Percentiles rank a stretch among this genome's conserved stretches.
Conservation (phyloP, 306 rosid species). For the Begonia masoniana region DNA sequence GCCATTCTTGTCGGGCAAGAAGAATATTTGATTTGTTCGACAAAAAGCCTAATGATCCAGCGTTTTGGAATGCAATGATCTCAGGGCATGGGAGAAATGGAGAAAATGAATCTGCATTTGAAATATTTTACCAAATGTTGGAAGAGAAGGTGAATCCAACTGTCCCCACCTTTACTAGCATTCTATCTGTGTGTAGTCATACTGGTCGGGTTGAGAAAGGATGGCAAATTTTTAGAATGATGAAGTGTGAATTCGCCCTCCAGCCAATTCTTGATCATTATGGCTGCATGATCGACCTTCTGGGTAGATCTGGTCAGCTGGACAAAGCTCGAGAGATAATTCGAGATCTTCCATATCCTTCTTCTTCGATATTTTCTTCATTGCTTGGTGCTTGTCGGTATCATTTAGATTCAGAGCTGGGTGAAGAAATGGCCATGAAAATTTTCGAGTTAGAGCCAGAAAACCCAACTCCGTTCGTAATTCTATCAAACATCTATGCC, state of each 20-base stretch:
- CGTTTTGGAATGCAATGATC: slow-evolving; percentile 72
- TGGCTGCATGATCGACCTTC: slow-evolving; percentile 55
- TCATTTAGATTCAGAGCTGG: slow-evolving; percentile 40
- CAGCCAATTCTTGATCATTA: slow-evolving; percentile 46
- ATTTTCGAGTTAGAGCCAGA: slow-evolving; percentile 49
- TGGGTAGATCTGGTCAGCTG: slow-evolving; percentile 55
- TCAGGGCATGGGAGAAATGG: slow-evolving; percentile 69
- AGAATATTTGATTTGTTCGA: slow-evolving; percentile 34
- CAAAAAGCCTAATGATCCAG: slow-evolving; percentile 44
- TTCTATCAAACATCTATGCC: slow-evolving; percentile 58
- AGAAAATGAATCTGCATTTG: slow-evolving; percentile 36
- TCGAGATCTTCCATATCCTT: slow-evolving; percentile 39
- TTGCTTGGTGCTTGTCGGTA: slow-evolving; percentile 53
- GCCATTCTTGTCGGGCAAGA: slow-evolving; percentile 36
- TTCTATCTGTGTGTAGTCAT: slow-evolving; percentile 61
- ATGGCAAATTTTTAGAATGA: slow-evolving; percentile 38
- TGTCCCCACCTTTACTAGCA: slow-evolving; percentile 45
- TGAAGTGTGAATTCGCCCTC: slow-evolving; percentile 34
- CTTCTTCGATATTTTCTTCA: slow-evolving; percentile 44
- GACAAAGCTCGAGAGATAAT: slow-evolving; percentile 33
- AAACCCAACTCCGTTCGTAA: slow-evolving; percentile 43
- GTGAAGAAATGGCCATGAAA: slow-evolving; percentile 45
- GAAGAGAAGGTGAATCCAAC: slow-evolving; percentile 41
- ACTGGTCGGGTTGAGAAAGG: slow-evolving; percentile 59
- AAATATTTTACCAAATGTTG: slow-evolving; percentile 35